Conservation (phyloP, 257 asterid genomes). For the Leonotis leonurus region DNA sequence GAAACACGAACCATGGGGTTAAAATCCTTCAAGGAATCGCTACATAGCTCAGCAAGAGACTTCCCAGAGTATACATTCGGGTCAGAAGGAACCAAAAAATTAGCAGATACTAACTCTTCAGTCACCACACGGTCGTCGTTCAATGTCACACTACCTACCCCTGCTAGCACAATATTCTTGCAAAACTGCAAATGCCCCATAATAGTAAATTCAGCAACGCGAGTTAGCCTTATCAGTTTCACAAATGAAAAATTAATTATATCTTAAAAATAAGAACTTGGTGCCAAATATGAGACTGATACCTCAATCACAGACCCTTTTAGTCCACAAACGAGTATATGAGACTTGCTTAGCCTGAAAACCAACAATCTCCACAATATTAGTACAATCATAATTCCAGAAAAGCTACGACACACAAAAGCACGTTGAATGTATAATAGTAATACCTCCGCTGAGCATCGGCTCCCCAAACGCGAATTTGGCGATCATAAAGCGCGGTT, state of each 20-base stretch:
- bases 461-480: slow-evolving; percentile 99
- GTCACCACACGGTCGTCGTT: slow-evolving; percentile 72
- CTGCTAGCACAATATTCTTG: slow-evolving; percentile 94
- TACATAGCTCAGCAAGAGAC: slow-evolving; percentile 79
- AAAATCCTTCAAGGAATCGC: slow-evolving; percentile 88
- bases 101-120: slow-evolving; percentile 62
- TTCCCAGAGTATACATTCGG: slow-evolving; percentile 42
- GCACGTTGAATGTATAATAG: too few species aligned
- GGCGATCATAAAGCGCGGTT: slow-evolving; percentile 97
- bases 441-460: slow-evolving; percentile 90
- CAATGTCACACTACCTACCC: slow-evolving; percentile 89
- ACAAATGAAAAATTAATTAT: too few species aligned
- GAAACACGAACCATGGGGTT: slow-evolving; percentile 96
- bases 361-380: background rate
- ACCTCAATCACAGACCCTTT: slow-evolving; percentile 87
- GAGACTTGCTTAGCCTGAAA: slow-evolving; percentile 80
- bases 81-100: slow-evolving; percentile 61
- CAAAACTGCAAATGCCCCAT: slow-evolving; percentile 55
- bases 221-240: background rate
- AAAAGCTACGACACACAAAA: background rate
- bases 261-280: background rate
- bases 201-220: background rate
- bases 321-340: slow-evolving; percentile 80
- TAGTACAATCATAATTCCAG: background rate
- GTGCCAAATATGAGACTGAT: background rate